Conservation (phyloP, 345 rosid species). For the Lepidium aucheri region DNA sequence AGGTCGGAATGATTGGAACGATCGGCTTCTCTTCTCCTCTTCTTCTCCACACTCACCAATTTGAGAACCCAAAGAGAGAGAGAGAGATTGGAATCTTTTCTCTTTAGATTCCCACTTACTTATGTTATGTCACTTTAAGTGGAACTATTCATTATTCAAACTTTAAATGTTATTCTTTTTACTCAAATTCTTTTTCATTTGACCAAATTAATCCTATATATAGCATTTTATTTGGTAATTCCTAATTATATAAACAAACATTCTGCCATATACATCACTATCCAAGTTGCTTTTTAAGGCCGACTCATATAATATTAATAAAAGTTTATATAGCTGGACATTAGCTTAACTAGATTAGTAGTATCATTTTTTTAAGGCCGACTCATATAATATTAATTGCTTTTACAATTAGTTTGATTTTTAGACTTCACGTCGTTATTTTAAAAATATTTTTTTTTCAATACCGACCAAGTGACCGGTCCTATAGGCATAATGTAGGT, state of each 20-base stretch:
- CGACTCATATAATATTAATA: too few species aligned
- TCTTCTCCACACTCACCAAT: constrained; percentile 2
- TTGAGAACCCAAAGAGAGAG: neutral
- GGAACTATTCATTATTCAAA: constrained; percentile 10
- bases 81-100: constrained; percentile 12
- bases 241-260: neutral
- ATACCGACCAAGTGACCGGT: too few species aligned
- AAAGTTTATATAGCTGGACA: neutral
- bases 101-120: constrained; percentile 17
- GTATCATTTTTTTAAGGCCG: neutral
- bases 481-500: too few species aligned
- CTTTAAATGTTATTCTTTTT: neutral
- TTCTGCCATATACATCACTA: neutral
- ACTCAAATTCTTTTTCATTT: constrained; percentile 2
- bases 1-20: constrained; percentile 18
- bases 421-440: neutral
- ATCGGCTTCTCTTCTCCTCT: constrained; percentile 21
- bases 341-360: neutral
- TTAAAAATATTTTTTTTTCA: too few species aligned
- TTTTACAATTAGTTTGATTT: neutral
- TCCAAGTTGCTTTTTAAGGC: neutral
- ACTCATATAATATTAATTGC: neutral
- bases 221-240: neutral
- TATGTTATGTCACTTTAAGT: constrained; percentile 11
- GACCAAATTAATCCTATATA: constrained; percentile 5